Evolutionary conservation across 2,329 filamentous ascomycete genomes (phyloP).

Genomic region (Neonectria hederae): DNA sequence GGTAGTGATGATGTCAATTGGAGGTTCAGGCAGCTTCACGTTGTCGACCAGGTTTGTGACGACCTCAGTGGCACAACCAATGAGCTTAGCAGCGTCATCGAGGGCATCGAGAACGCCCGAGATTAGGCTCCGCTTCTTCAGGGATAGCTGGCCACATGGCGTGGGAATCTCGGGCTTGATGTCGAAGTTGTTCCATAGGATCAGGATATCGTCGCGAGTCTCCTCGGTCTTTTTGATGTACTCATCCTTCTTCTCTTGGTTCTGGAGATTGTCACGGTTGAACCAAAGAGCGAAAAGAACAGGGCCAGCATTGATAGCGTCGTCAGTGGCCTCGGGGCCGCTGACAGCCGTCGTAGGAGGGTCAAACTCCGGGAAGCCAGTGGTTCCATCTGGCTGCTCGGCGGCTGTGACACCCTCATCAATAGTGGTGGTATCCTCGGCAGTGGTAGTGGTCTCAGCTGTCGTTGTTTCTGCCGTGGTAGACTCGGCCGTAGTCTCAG

Average conservation of each 20-base stretch:
- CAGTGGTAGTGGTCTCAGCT: background rate
- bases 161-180: conserved; percentile 15
- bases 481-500: background rate
- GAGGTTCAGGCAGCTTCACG: conserved; percentile 17
- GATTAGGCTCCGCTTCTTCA: conserved; percentile 22
- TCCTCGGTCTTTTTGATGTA: conserved; percentile 19
- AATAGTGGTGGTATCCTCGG: background rate
- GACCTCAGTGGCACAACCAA: conserved; percentile 3
- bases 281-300: conserved; percentile 18
- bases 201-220: conserved; percentile 13
- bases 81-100: conserved; percentile 1
- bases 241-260: conserved; percentile 14
- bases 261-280: conserved; percentile 18
- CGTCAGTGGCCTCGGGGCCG: conserved; percentile 3
- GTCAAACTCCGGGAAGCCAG: conserved; percentile 6
- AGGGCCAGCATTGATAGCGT: conserved; percentile 2
- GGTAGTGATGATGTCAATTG: conserved; percentile 11
- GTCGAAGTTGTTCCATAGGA: conserved; percentile 13
- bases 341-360: conserved; percentile 6
- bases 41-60: conserved; percentile 4
- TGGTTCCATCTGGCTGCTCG: background rate
- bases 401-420: background rate
- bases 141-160: conserved; percentile 4
- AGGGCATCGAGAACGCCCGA: conserved; percentile 12
- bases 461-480: background rate